These are phyloP conservation scores for Verticillium dahliae DNA, from an alignment of 2,329 filamentous ascomycete species.

Conservation along the genomic window DNA sequence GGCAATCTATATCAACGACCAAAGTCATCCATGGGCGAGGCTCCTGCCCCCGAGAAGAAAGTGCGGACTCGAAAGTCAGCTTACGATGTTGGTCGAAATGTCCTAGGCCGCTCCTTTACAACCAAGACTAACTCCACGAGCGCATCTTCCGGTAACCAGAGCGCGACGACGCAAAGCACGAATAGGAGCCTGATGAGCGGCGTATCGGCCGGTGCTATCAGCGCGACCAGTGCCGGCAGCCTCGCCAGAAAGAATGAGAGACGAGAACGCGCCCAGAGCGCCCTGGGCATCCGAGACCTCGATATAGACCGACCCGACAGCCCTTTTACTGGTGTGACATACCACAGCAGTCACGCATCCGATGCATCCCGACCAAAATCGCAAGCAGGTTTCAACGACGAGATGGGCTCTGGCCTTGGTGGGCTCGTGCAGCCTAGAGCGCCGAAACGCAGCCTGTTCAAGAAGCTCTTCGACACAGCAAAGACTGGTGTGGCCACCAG, in stretches of 20 bases:
- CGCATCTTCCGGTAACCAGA: constrained; percentile 66
- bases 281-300: constrained; percentile 45
- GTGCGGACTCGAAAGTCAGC: constrained; percentile 65
- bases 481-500: constrained; percentile 91
- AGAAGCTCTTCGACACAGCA: constrained; percentile 88
- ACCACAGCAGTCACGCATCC: constrained; percentile 81
- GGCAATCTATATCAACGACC: constrained; percentile 43
- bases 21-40: constrained; percentile 50
- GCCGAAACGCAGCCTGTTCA: constrained; percentile 86
- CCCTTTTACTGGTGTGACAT: constrained; percentile 73
- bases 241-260: constrained; percentile 68
- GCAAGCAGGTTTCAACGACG: constrained; percentile 58
- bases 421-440: constrained; percentile 71
- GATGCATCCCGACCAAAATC: constrained; percentile 56
- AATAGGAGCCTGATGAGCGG: constrained; percentile 91
- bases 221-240: constrained; percentile 91
- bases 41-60: constrained; percentile 33
- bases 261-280: constrained; percentile 51
- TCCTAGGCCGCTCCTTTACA: constrained; percentile 74
- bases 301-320: constrained; percentile 54
- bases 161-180: constrained; percentile 70
- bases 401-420: constrained; percentile 64
- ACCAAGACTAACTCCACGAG: constrained; percentile 82
- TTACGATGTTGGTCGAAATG: constrained; percentile 66
- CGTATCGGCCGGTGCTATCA: constrained; percentile 81